phyloP scores from a whole-genome alignment of 768 basidiomycete species.

The Crassisporium funariophilum region DNA sequence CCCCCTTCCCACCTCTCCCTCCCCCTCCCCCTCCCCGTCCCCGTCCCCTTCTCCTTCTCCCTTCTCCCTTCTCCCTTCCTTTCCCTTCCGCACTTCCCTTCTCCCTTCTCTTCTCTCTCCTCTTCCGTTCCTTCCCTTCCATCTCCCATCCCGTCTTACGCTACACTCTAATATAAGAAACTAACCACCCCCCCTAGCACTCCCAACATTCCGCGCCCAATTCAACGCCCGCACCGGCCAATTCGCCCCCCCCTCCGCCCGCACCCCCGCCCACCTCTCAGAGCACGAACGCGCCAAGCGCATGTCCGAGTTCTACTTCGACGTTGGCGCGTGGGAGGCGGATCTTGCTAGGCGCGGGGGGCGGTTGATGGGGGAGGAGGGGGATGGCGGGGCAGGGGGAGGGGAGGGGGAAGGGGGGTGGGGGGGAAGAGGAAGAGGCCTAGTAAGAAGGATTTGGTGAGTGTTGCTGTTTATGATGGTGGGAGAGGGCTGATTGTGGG shows the following conservation, averaged over 20 bases:
- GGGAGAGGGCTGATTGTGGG: slow-evolving; percentile 9
- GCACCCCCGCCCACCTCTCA: slow-evolving; percentile 75
- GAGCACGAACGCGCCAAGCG: slow-evolving; percentile 82
- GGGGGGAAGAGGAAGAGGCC: slow-evolving; percentile 78
- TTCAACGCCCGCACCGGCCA: slow-evolving; percentile 84
- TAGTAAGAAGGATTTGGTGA: slow-evolving; percentile 81
- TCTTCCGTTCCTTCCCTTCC: background rate
- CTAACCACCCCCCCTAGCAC: too few species aligned
- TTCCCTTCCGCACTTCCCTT: background rate
- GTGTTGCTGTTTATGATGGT: slow-evolving; percentile 27
- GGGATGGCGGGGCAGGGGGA: slow-evolving; percentile 47
- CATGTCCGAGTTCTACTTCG: slow-evolving; percentile 90
- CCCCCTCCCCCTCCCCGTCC: too few species aligned
- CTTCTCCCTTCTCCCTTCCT: too few species aligned
- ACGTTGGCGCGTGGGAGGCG: slow-evolving; percentile 77
- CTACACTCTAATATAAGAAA: too few species aligned
- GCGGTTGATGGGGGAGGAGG: slow-evolving; percentile 36
- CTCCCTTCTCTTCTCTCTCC: background rate
- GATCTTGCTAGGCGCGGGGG: slow-evolving; percentile 56
- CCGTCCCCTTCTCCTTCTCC: too few species aligned
- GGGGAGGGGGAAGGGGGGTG: slow-evolving; percentile 50
- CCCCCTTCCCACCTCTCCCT: background rate
- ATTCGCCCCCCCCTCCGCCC: slow-evolving; percentile 65
- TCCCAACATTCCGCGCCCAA: slow-evolving; percentile 61
- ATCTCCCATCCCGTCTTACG: slow-evolving; percentile 16